phyloP scores from a whole-genome alignment of 2,329 filamentous ascomycete genomes.

The Penicillium thymicola region DNA sequence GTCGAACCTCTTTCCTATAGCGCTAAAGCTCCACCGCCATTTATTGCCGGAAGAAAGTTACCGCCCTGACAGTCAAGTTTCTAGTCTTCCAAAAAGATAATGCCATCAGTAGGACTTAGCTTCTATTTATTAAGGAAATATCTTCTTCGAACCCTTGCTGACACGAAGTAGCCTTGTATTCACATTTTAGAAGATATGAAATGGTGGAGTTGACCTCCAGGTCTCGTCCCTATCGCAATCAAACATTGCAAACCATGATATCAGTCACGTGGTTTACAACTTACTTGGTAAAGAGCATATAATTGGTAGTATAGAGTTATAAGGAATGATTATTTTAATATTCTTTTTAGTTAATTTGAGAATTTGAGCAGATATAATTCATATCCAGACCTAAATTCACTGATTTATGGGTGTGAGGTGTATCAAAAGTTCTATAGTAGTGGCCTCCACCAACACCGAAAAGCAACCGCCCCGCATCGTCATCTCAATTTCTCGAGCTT shows the following conservation, averaged over 20 bases:
- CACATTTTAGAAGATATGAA: not conserved
- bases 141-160: too few relatives aligned
- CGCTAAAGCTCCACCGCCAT: not conserved
- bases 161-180: not conserved
- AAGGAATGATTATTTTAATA: not conserved
- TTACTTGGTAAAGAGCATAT: not conserved
- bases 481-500: constrained; percentile 30
- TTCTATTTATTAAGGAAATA: too few relatives aligned
- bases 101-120: not conserved
- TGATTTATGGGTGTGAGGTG: not conserved
- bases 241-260: constrained; percentile 31
- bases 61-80: not conserved
- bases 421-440: not conserved
- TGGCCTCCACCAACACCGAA: constrained; percentile 13
- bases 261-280: constrained; percentile 23
- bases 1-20: constrained; percentile 2
- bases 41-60: not conserved
- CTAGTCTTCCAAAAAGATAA: not conserved
- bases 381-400: not conserved
- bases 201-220: not conserved
- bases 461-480: constrained; percentile 32
- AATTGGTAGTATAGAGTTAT: not conserved
- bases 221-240: constrained; percentile 6
- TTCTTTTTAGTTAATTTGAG: too few relatives aligned
- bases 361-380: not conserved